phyloP scores from a whole-genome alignment of 805 yeast species.

The Metschnikowia arizonensis region DNA sequence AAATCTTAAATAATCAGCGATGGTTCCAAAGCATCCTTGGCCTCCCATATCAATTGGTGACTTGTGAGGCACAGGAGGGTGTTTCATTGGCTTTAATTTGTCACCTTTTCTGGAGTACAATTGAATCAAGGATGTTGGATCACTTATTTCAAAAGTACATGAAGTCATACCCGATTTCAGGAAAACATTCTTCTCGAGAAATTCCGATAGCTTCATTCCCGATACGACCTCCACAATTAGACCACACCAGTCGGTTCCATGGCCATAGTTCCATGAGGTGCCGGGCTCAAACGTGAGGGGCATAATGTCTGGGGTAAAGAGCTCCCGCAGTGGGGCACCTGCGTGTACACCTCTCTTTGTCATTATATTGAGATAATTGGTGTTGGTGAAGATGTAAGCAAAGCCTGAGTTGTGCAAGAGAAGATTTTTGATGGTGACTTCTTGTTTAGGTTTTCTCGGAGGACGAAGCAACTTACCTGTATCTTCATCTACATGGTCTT shows the following conservation, averaged over 20 bases:
- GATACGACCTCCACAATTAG: conserved; percentile 31
- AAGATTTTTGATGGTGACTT: conserved; percentile 17
- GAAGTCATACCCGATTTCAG: conserved; percentile 33
- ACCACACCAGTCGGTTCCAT: conserved; percentile 38
- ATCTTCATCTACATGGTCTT: conserved; percentile 12
- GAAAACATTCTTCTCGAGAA: conserved; percentile 28
- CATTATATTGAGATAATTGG: conserved; percentile 26
- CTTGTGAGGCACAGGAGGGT: conserved; percentile 14
- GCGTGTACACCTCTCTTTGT: conserved; percentile 20
- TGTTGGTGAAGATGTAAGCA: conserved; percentile 30
- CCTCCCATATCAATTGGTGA: conserved; percentile 39
- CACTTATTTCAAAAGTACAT: conserved; percentile 14
- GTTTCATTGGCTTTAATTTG: conserved; percentile 4
- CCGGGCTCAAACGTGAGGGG: conserved; percentile 35
- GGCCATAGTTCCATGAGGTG: conserved; percentile 35
- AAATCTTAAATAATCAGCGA: conserved; percentile 36
- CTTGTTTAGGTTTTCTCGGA: conserved; percentile 9
- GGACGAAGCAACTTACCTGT: conserved; percentile 14
- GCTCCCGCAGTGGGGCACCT: conserved; percentile 21
- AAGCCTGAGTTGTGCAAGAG: conserved; percentile 25
- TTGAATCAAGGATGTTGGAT: conserved; percentile 7
- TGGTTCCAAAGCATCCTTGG: conserved; percentile 39
- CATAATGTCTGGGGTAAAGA: conserved; percentile 25
- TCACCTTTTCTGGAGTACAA: conserved; percentile 7
- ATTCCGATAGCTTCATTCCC: conserved; percentile 31